Evolutionary conservation across 176 grass and related monocot genomes (phyloP), one percentile per base, ranked within the genome.

Genomic region (Themeda triandra): DNA sequence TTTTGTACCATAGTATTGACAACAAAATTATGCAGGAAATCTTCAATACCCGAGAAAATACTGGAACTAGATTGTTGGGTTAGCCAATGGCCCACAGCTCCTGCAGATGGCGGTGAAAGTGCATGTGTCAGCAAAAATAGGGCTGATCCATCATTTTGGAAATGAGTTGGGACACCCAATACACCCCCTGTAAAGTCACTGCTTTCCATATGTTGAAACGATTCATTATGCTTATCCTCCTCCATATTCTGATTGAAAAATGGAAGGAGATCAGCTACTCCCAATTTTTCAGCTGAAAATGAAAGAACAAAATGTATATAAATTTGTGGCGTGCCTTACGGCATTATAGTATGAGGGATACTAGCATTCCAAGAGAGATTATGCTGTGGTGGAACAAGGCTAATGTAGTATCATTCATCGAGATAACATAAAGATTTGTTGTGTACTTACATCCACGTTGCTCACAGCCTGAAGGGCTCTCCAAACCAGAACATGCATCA

Each of bases 141-240:
- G 25, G 87, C 63, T 8, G 89, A 95, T 81, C 95, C 95, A 77
- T 95, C 93, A 89, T 98, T 98, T 80, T 92, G 79, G 54, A 98
- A 98, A 86, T 98, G 89, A 87, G 87, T 95, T 88, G 92, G 92
- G 60, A 93, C 72, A 86, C 95, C 95, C 71, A 95, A 85, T 66
- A 66, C 36, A 81, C 73, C 82, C 73, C 83, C 73, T 77, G 88
- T 58, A 78, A 79, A 79, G 33, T 82, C 78, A 36, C 12, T 71
- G 78, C 56, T 77, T 83, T 71, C 82, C 56, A 71, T 66, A 51
- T 82, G 42, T 88, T 77, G 28, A 89, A 79, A 81, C 27, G 51
- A 78, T 84, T 87, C 77, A 42, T 78, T 89, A 29, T 72, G 63
- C 53, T 88, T 89, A 24, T 84, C 92, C 30, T 65, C 69, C 66